These are phyloP conservation scores for Cutaneotrichosporon cavernicola DNA, from an alignment of 1,284 basidiomycete genomes.

Conservation along the genomic window DNA sequence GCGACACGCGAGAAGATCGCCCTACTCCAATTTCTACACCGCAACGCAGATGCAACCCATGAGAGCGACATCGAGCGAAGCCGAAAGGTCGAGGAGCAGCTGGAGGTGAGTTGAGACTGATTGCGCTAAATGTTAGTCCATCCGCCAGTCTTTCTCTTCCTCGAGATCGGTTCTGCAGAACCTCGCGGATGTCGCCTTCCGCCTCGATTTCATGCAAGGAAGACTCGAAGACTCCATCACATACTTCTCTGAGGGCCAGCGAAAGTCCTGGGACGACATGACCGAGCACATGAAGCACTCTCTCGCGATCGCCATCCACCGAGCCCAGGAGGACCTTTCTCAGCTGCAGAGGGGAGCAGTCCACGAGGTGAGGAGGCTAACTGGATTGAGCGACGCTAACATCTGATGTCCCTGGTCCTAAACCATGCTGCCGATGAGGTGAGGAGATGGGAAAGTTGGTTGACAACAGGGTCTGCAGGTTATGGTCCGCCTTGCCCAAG, in stretches of 20 bases:
- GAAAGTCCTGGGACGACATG: neutral
- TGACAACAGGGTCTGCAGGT: neutral
- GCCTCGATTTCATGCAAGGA: too few species aligned
- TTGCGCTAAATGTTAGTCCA: too few species aligned
- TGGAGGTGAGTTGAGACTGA: constrained; percentile 12
- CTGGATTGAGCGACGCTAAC: neutral
- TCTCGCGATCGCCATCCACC: neutral
- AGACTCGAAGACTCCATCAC: neutral
- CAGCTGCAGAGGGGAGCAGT: neutral
- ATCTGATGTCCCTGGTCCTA: neutral
- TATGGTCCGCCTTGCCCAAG: neutral
- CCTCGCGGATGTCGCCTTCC: neutral
- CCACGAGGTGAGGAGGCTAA: neutral
- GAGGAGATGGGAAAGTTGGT: neutral
- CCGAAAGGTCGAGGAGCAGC: constrained; percentile 1
- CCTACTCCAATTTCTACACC: constrained; percentile 29
- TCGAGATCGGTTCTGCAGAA: neutral
- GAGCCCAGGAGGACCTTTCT: neutral
- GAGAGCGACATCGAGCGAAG: neutral
- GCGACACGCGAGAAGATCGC: constrained; percentile 39
- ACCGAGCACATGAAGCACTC: neutral
- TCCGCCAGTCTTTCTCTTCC: too few species aligned
- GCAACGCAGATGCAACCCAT: constrained; percentile 12
- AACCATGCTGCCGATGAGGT: neutral
- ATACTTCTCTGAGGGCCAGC: neutral